Base-by-base conservation (phyloP, 2,329 filamentous ascomycete species). In the Colletotrichum camelliae region DNA sequence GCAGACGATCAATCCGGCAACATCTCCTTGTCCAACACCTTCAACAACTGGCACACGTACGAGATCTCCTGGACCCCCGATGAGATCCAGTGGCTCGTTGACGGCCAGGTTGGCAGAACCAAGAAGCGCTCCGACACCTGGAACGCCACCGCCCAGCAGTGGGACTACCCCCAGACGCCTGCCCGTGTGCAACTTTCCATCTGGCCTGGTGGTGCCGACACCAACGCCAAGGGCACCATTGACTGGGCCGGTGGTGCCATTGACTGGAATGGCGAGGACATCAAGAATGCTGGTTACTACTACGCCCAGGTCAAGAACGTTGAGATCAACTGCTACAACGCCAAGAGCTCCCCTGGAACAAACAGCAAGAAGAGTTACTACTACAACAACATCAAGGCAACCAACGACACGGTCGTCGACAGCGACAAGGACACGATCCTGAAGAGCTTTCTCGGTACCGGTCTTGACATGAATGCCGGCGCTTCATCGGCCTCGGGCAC, bases 41-140 rank as follows among this genome's bases (percentile, higher is more conserved):
- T 94, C 83, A 84, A 89, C 71, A 92, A 96, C 80, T 95, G 90
- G 84, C 97, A 99, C 88, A 94, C 94, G 52, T 99, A 98, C 86
- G 95, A 96, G 83, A 94, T 99, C 81, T 93, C 95, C 84, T 99
- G 97, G 97, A 94, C 93, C 4, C 95, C 95, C 15, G 96, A 98
- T 78, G 86, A 90, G 78, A 93, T 98, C 79, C 93, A 92, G 74
- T 99, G 97, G 97, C 90, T 91, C 75, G 90, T 99, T 65, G 96
- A 99, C 82, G 96, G 95, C 82, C 88, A 94, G 70, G 89, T 93
- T 33, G 91, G 93, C 78, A 95, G 97, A 77, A 93, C 91, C 29
- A 89, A 95, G 83, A 89, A 96, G 83, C 93, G 93, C 82, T 88
- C 90, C 18, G 91, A 95, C 48, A 98, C 97, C 15, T 98, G 94